Evolutionary conservation across 208 protist genomes (phyloP).

Genomic region (Trypanosoma mega): DNA sequence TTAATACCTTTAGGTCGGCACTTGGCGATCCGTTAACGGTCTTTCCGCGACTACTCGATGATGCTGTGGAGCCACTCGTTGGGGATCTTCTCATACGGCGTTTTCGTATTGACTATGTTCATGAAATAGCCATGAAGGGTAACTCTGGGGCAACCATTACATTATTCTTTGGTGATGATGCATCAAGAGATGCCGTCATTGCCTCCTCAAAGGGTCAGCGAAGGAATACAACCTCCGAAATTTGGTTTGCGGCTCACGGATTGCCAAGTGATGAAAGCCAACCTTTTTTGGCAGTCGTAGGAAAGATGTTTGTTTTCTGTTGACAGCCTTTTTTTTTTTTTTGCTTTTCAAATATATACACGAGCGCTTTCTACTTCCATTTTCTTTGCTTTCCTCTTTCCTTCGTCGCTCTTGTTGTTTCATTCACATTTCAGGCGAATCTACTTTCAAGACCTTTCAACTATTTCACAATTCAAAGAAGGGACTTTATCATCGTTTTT

Average conservation of each 20-base stretch:
- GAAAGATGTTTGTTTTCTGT: conserved; percentile 29
- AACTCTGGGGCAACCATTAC: conserved; percentile 32
- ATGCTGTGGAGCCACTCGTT: conserved; percentile 25
- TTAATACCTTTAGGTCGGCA: conserved; percentile 55
- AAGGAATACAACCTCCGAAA: conserved; percentile 25
- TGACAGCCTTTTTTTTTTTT: not conserved
- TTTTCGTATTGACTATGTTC: conserved; percentile 72
- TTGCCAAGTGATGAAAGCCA: conserved; percentile 15
- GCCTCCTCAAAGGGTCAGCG: conserved; percentile 14
- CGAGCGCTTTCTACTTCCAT: not conserved
- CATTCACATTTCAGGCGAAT: no score
- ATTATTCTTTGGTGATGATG: conserved; percentile 21
- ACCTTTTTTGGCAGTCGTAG: conserved; percentile 40
- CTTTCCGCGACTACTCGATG: conserved; percentile 29
- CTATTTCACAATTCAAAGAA: no score
- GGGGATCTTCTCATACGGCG: conserved; percentile 49
- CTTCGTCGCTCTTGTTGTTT: no score
- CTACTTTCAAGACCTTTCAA: no score
- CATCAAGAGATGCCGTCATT: conserved; percentile 8
- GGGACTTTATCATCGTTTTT: no score
- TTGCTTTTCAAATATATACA: not conserved
- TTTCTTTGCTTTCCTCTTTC: no score
- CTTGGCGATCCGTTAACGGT: conserved; percentile 26
- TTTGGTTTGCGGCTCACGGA: conserved; percentile 46
- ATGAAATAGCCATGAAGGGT: conserved; percentile 43